Base-by-base conservation (phyloP, 2,329 filamentous ascomycete species). In the Penicillium sp. region DNA sequence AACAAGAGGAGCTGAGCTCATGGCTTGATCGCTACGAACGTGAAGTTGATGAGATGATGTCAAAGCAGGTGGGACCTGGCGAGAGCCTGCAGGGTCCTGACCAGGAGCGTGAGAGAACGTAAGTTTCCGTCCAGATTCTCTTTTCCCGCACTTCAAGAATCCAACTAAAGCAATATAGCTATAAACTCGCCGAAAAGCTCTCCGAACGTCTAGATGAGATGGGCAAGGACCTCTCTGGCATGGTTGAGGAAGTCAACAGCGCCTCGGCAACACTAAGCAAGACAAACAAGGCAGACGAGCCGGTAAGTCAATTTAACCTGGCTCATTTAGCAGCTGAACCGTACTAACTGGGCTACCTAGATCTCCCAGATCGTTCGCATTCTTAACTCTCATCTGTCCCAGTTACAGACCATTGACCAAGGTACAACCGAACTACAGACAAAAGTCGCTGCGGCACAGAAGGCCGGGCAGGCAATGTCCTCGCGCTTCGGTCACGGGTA, bases 221-320 rank as follows among this genome's bases (percentile, higher is more conserved):
- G 88, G 93, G 92, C 73, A 91, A 92, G 75, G 93, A 97, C 74
- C 83, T 99, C 66, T 89, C 88, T 52, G 94, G 92, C 80, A 98
- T 99, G 93, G 96, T 99, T 70, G 93, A 96, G 75, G 95, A 98
- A 79, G 96, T 99, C 75, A 99, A 99, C 75, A 88, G 90, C 69
- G 94, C 96, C 65, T 95, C 92, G n/a, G 86, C 91, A 58, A 92
- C 89, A 26, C 82, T 99, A 67, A 94, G 88, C 84, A 97, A 96
- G 84, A 92, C 91, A 62, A 90, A 86, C 78, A 96, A 96, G 79
- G 87, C 91, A 30, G 91, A 95, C 76, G 92, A 95, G 79, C 91
- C 91, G 68, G 92, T 95, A 85, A 80, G 89, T n/a, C 19, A 23
- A 5, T n/a, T 21, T 52, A 7, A n/a, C 7, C 23, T 56, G 19